These are phyloP conservation scores for Aureobasidium uvarum DNA, from an alignment of 2,329 filamentous ascomycete species.

Conservation along the genomic window DNA sequence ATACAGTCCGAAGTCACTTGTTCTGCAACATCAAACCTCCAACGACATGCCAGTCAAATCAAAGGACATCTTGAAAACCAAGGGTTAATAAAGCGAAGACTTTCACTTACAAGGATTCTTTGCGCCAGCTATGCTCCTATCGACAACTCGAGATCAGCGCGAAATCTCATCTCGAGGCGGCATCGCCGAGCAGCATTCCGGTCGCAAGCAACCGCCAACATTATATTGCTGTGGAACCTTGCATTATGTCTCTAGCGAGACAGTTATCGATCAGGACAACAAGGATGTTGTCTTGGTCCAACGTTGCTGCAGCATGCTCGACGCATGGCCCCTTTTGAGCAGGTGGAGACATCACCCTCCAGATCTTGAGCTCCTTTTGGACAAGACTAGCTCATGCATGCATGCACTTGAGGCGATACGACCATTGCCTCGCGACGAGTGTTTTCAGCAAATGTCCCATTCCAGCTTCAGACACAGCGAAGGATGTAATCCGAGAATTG, in stretches of 20 bases:
- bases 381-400: background rate
- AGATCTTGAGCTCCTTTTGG: slow-evolving; percentile 2
- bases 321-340: background rate
- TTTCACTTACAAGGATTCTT: too few relatives aligned
- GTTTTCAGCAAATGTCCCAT: too few relatives aligned
- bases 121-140: background rate
- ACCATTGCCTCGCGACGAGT: background rate
- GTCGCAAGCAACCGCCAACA: background rate
- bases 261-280: background rate
- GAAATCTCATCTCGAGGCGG: background rate
- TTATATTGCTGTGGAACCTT: background rate
- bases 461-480: background rate
- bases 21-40: background rate
- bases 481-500: too few relatives aligned
- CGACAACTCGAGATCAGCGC: background rate
- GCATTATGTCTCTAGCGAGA: background rate
- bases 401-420: background rate
- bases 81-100: too few relatives aligned
- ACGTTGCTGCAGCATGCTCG: background rate
- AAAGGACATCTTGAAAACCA: too few relatives aligned
- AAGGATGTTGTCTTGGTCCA: background rate
- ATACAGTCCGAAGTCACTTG: background rate
- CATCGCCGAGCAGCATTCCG: too few relatives aligned
- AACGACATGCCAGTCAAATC: background rate
- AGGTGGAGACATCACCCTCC: background rate